A percentile compares a stretch with the other conserved stretches of the same genome.
Evolutionary conservation across 768 basidiomycete genomes (phyloP).

Genomic region (Leccinum fibrillosum): DNA sequence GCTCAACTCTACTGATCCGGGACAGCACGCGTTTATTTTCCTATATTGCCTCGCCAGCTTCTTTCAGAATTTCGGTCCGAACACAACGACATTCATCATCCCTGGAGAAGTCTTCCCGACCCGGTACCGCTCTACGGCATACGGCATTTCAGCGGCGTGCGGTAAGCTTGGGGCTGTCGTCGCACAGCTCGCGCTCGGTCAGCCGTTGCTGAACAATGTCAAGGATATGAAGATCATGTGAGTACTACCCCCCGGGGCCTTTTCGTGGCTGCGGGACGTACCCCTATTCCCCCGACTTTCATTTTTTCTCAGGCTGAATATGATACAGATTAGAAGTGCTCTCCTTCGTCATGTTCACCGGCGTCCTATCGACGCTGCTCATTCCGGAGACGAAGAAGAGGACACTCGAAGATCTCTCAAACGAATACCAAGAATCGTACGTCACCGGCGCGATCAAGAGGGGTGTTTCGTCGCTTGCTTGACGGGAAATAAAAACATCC

Average conservation of each 20-base stretch:
- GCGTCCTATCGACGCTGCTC: constrained; percentile 75
- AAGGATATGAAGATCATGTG: constrained; percentile 65
- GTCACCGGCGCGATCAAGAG: constrained; percentile 28
- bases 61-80: constrained; percentile 25
- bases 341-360: constrained; percentile 82
- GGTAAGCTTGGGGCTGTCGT: constrained; percentile 78
- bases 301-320: not conserved
- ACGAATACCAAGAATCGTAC: constrained; percentile 66
- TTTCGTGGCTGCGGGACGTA: not conserved
- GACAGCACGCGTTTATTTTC: constrained; percentile 55
- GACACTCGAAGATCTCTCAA: constrained; percentile 68
- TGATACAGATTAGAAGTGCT: constrained; percentile 63
- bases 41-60: constrained; percentile 15
- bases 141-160: constrained; percentile 72
- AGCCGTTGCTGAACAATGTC: constrained; percentile 51
- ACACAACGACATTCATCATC: constrained; percentile 69
- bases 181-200: constrained; percentile 72
- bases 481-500: not conserved
- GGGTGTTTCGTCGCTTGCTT: constrained; percentile 11
- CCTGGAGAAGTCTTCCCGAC: constrained; percentile 81
- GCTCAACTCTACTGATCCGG: constrained; percentile 40
- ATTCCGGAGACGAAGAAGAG: constrained; percentile 75
- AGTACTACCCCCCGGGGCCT: constrained; percentile 18
- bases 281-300: not conserved
- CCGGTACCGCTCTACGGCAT: constrained; percentile 65